A percentile compares a stretch with the other conserved stretches of the same genome.
phyloP scores from a whole-genome alignment of 176 grass and related monocot genomes.

The Themeda triandra region DNA sequence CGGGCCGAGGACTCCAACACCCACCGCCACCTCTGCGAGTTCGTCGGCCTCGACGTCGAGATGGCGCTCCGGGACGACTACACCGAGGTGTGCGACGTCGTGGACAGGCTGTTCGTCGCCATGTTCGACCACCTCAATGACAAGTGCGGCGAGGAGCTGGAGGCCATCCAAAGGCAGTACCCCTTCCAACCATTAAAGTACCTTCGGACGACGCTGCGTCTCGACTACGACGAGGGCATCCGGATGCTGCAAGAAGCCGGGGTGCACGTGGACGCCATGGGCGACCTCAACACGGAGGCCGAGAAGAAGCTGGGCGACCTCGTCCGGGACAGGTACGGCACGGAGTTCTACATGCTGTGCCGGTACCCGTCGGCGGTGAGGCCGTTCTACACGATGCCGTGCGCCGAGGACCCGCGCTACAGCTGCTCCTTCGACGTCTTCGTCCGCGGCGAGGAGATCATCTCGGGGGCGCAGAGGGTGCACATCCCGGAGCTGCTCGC shows the following conservation, averaged over 20 bases:
- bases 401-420: conserved; percentile 52
- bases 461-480: conserved; percentile 70
- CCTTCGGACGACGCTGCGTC: conserved; percentile 33
- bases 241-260: conserved; percentile 51
- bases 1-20: conserved; percentile 66
- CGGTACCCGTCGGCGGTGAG: conserved; percentile 65
- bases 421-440: conserved; percentile 82
- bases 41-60: conserved; percentile 65
- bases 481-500: conserved; percentile 55
- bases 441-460: conserved; percentile 77
- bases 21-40: conserved; percentile 76
- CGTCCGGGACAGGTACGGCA: conserved; percentile 44
- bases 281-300: conserved; percentile 62
- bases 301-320: conserved; percentile 68
- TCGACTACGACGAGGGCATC: conserved; percentile 60
- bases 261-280: conserved; percentile 32
- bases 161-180: conserved; percentile 48
- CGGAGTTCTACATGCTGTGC: conserved; percentile 72
- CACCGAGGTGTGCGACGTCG: conserved; percentile 64
- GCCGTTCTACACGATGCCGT: conserved; percentile 92
- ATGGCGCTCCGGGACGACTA: conserved; percentile 65
- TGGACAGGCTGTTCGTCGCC: conserved; percentile 56
- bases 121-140: conserved; percentile 59
- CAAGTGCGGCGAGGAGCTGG: conserved; percentile 45
- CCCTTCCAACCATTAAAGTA: conserved; percentile 73